These are phyloP conservation scores for Gaeumannomyces sp. DNA, from an alignment of 2,329 filamentous ascomycete genomes.

Conservation along the genomic window DNA sequence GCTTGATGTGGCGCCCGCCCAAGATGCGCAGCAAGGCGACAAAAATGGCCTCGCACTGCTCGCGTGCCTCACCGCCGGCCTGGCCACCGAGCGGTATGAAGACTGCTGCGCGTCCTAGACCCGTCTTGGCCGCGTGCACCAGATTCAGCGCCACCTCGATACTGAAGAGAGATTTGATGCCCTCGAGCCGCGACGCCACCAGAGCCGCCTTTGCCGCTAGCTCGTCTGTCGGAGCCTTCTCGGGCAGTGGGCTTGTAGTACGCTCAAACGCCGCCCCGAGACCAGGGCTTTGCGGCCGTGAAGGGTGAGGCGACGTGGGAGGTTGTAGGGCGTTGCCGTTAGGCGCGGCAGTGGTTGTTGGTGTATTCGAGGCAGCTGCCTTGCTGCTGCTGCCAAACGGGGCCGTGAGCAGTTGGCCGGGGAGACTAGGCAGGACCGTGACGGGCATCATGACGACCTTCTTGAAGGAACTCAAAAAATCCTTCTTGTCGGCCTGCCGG, in stretches of 20 bases:
- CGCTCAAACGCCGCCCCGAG: constrained; percentile 18
- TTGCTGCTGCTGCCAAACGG: constrained; percentile 39
- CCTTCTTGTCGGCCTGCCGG: constrained; percentile 89
- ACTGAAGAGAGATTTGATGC: constrained; percentile 90
- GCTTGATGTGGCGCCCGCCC: constrained; percentile 78
- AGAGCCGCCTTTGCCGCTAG: constrained; percentile 95
- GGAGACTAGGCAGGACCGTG: constrained; percentile 70
- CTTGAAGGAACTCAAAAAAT: constrained; percentile 93
- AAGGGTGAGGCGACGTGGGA: constrained; percentile 32
- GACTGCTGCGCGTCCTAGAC: constrained; percentile 75
- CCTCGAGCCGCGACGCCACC: constrained; percentile 90
- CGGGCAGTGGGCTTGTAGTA: constrained; percentile 32
- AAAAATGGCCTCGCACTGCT: constrained; percentile 88
- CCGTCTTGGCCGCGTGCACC: constrained; percentile 82
- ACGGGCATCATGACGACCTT: constrained; percentile 99
- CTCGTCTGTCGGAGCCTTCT: constrained; percentile 74
- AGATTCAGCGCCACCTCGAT: constrained; percentile 90
- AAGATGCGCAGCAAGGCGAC: constrained; percentile 76
- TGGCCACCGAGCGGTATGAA: constrained; percentile 78
- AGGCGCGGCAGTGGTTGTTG: constrained; percentile 12
- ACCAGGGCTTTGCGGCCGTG: constrained; percentile 45
- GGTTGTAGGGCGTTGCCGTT: constrained; percentile 24
- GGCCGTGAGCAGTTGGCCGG: constrained; percentile 53
- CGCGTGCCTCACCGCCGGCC: constrained; percentile 73
- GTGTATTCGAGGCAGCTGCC: background rate